Evolutionary conservation across 2,329 filamentous ascomycete genomes (phyloP).

Genomic region (Aspergillus felis): DNA sequence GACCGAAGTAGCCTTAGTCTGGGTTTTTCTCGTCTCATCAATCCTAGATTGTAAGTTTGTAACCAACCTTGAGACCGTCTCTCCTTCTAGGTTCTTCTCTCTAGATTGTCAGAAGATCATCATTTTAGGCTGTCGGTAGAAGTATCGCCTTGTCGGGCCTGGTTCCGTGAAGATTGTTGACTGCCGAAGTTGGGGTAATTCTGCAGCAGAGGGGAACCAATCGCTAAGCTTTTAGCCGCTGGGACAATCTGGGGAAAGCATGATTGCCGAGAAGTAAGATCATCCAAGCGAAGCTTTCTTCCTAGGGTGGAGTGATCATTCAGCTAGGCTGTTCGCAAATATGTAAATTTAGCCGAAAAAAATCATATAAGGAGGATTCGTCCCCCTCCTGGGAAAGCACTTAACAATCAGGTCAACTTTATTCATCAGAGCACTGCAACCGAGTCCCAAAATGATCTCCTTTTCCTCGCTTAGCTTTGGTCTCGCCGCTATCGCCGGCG

Average conservation of each 20-base stretch:
- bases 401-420: neutral
- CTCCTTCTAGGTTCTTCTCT: neutral
- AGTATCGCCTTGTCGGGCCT: neutral
- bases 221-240: neutral
- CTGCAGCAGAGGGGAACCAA: neutral
- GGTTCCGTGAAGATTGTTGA: neutral
- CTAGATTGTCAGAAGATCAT: neutral
- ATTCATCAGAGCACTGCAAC: neutral
- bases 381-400: neutral
- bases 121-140: neutral
- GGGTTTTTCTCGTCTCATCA: neutral
- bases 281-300: neutral
- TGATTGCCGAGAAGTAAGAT: neutral
- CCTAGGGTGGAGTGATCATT: neutral
- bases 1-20: neutral
- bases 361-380: neutral
- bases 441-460: neutral
- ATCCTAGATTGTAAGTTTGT: neutral
- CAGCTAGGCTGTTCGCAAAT: neutral
- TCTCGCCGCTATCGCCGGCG: constrained; percentile 5
- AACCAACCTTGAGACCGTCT: neutral
- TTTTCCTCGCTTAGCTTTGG: neutral
- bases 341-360: neutral
- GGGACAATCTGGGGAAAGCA: neutral
- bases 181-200: neutral